phyloP scores from a whole-genome alignment of 1,139 yeast species.

The Scheffersomyces titani region DNA sequence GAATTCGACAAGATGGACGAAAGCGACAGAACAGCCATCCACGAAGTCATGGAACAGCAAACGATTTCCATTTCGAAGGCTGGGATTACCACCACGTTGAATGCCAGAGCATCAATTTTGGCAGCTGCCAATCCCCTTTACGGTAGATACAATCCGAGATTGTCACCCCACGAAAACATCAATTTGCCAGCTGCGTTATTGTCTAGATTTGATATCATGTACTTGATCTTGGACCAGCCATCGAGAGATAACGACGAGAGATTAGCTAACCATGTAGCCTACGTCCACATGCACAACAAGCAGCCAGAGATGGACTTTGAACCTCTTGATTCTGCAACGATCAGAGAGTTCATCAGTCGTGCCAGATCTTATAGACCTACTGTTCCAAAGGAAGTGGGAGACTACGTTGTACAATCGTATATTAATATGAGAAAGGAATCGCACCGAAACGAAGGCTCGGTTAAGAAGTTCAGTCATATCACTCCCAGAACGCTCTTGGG shows the following conservation, averaged over 20 bases:
- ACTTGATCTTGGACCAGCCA: slow-evolving; percentile 84
- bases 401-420: slow-evolving; percentile 83
- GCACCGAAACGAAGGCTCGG: slow-evolving; percentile 74
- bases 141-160: slow-evolving; percentile 88
- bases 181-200: slow-evolving; percentile 95
- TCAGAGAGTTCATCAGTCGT: slow-evolving; percentile 84
- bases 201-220: slow-evolving; percentile 92
- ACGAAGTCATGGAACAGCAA: slow-evolving; percentile 99
- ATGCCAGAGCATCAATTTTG: slow-evolving; percentile 91
- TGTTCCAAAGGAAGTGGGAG: slow-evolving; percentile 85
- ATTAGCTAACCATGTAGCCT: slow-evolving; percentile 91
- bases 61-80: slow-evolving; percentile 97
- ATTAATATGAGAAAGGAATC: slow-evolving; percentile 92
- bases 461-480: slow-evolving; percentile 81
- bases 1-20: slow-evolving; percentile 99
- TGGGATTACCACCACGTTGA: slow-evolving; percentile 93
- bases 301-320: slow-evolving; percentile 79
- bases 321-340: slow-evolving; percentile 76
- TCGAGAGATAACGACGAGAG: slow-evolving; percentile 77
- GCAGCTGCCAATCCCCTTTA: slow-evolving; percentile 98
- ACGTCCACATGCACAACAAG: slow-evolving; percentile 88
- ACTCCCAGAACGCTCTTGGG: slow-evolving; percentile 95
- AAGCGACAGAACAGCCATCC: slow-evolving; percentile 94
- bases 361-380: slow-evolving; percentile 88
- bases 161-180: slow-evolving; percentile 93